Base-by-base conservation (phyloP, 345 rosid genomes). In the Boechera stricta region DNA sequence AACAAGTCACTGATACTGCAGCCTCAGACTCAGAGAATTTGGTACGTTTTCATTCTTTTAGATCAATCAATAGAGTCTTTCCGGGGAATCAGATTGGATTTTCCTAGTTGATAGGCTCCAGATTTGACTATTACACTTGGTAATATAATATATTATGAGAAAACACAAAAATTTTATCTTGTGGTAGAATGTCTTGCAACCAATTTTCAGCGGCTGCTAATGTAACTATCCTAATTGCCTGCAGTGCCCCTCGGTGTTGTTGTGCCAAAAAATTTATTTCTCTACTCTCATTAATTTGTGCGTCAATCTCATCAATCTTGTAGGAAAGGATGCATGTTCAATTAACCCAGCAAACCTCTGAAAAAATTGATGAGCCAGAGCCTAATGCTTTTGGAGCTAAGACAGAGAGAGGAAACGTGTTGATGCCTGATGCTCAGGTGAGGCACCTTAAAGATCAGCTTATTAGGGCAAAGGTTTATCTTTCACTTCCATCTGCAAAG, bases 391-490 rank as follows among this genome's bases (percentile, higher is more conserved):
- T 76, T 65, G 83, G 66, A 78, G 41, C 60, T 49, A 79, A 77
- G 57, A 84, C 85, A 68, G 77, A 29, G 74, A 61, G 81, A 21
- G 88, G 80, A 48, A 83, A 80, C 39, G 64, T 61, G 60, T 26
- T 77, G 64, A 18, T 82, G 45, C 67, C 79, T 73, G 98, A 91
- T 92, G 85, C 91, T 75, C 87, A 80, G 33, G 86, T 92, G 35
- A 84, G 83, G 64, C 94, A 85, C 67, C 89, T 95, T 66, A 92
- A 90, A 85, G 99, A 92, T 83, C 98, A 91, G 86, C 87, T 95
- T 49, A 89, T 95, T 65, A 88, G 87, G 81, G 98, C 98, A 42
- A 95, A 79, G 84, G 90, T 95, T 7, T 95, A 89, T 86, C 86
- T 92, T 55, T 86, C 99, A 33, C 97, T 95, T 82, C 91, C 97